Base-by-base conservation (phyloP, 2,329 filamentous ascomycete genomes). In the Botryotinia convoluta region DNA sequence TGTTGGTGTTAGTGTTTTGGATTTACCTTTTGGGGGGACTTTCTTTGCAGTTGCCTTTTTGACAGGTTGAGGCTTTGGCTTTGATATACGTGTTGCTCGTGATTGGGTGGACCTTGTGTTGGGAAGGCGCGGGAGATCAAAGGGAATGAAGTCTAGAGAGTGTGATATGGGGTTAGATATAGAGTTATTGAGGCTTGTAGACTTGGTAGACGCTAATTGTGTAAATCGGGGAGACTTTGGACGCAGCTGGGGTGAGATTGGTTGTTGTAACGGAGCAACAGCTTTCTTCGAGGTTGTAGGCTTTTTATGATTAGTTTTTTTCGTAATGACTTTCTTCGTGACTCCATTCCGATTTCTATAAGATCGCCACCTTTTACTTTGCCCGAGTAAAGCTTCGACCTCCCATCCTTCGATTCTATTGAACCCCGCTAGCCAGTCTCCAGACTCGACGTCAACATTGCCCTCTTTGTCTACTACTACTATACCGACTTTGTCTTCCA, bases 401-500 rank as follows among this genome's bases (percentile, higher is more conserved):
- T 72, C 71, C 71, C 71, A 72, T n/a, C 39, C 48, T 51, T 72
- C 71, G 26, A 72, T 72, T 26, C 29, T 54, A 14, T 72, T 72
- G 35, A 59, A 67, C 14, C 51, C 62, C 29, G 44, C 62, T 29
- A 72, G 57, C 71, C 71, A 72, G n/a, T 68, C 63, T 22, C 71
- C 51, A 6, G 64, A 42, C 32, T 72, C 71, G 48, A 59, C 71
- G 26, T 72, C 54, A 18, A 69, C 39, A 32, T 72, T 68, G 10
- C 71, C 71, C 59, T 73, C 71, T 42, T 62, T 73, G 44, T 73
- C 71, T 69, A 70, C 67, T n/a, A 63, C 29, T 9, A 70, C 65
- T 54, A 73, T 70, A 39, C 63, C 63, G 26, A 72, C 26, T 69
- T 39, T 72, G 32, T 68, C 71, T 61, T 72, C 71, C 42, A 26